Percentiles rank a stretch among this genome's conserved stretches.
These are phyloP conservation scores for Diphasiastrum complanatum DNA, from an alignment of 83 land plant species.

Conservation along the genomic window DNA sequence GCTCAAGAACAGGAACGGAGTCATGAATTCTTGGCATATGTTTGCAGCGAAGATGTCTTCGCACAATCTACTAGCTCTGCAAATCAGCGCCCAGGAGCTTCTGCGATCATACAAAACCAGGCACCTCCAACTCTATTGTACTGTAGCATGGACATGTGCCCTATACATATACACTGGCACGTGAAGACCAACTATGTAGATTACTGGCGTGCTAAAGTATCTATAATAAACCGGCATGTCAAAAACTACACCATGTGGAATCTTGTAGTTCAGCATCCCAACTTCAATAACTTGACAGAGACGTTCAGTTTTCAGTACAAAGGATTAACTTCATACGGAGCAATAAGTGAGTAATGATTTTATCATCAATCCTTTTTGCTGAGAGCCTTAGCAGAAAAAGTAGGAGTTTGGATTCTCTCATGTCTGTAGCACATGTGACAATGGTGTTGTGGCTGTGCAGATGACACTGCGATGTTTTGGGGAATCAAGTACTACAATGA, in stretches of 20 bases:
- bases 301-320: neutral
- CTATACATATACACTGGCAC: neutral
- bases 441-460: neutral
- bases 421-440: neutral
- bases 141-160: neutral
- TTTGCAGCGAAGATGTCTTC: neutral
- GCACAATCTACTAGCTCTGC: neutral
- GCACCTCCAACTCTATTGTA: neutral
- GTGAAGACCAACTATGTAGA: neutral
- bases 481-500: neutral
- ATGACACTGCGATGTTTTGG: neutral
- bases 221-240: neutral
- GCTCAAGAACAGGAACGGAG: too few relatives aligned
- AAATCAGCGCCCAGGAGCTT: neutral
- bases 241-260: neutral
- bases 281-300: neutral
- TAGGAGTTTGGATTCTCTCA: neutral
- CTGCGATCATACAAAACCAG: neutral
- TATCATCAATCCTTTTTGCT: too few relatives aligned
- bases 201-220: neutral
- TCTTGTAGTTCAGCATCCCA: neutral
- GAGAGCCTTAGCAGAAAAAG: too few relatives aligned
- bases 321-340: neutral
- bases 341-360: constrained; percentile 2
- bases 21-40: too few relatives aligned